Evolutionary conservation across 1,284 basidiomycete species (phyloP).

Genomic region (Rhodotorula glutinis): DNA sequence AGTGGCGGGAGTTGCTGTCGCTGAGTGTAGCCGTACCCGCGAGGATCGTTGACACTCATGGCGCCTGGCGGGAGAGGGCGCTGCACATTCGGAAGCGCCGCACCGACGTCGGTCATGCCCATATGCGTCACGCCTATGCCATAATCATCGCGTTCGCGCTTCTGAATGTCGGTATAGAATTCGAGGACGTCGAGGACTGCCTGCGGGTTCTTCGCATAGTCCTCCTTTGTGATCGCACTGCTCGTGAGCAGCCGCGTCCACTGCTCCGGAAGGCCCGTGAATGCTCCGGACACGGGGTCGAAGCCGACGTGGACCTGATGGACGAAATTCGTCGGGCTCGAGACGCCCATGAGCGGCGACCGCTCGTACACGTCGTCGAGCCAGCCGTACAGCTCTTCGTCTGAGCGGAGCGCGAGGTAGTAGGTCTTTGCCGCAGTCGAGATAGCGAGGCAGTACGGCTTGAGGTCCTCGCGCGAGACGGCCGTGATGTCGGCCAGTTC

Average conservation of each 20-base stretch:
- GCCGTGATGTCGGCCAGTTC: slow-evolving; percentile 43
- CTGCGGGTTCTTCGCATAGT: slow-evolving; percentile 94
- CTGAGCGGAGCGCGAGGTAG: slow-evolving; percentile 78
- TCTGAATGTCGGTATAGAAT: slow-evolving; percentile 97
- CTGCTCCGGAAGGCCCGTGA: slow-evolving; percentile 94
- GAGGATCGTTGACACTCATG: background rate
- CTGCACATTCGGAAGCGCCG: background rate
- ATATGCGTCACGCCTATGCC: slow-evolving; percentile 28
- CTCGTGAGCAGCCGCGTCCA: slow-evolving; percentile 95
- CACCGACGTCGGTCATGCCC: slow-evolving; percentile 34
- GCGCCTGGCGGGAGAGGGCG: too few species aligned
- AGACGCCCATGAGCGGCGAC: slow-evolving; percentile 87
- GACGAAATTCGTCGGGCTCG: slow-evolving; percentile 92
- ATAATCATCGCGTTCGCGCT: slow-evolving; percentile 74
- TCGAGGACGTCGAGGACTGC: slow-evolving; percentile 96
- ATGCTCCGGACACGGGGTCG: slow-evolving; percentile 87
- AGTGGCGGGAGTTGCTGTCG: background rate
- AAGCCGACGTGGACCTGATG: slow-evolving; percentile 98
- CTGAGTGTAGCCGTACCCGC: background rate
- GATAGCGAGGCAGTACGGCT: slow-evolving; percentile 48
- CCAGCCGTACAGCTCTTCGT: slow-evolving; percentile 95
- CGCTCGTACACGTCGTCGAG: slow-evolving; percentile 92
- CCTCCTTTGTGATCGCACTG: slow-evolving; percentile 94
- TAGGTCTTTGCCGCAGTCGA: slow-evolving; percentile 51
- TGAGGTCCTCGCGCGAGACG: slow-evolving; percentile 40